These are phyloP conservation scores for Apiotrichum mycotoxinovorans DNA, from an alignment of 1,284 basidiomycete genomes.

Conservation along the genomic window DNA sequence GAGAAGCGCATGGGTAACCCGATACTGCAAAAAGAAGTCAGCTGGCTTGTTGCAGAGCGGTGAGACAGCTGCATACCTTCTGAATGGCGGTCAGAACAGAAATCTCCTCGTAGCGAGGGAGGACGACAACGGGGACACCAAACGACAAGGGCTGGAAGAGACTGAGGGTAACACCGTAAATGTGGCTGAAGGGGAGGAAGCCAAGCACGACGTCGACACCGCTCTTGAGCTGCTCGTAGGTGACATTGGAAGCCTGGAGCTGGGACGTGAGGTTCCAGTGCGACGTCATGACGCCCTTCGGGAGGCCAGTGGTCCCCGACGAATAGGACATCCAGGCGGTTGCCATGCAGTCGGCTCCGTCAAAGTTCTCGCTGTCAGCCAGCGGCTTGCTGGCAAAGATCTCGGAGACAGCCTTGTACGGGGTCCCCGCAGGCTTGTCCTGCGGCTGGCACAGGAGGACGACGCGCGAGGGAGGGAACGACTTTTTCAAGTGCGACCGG, in stretches of 20 bases:
- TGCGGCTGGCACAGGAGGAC: slow-evolving; percentile 11
- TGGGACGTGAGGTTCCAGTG: slow-evolving; percentile 61
- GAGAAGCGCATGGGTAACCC: slow-evolving; percentile 61
- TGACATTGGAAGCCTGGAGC: slow-evolving; percentile 15
- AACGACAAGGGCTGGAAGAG: slow-evolving; percentile 60
- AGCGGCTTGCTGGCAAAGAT: slow-evolving; percentile 5
- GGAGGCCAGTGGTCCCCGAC: slow-evolving; percentile 57
- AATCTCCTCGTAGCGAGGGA: slow-evolving; percentile 59
- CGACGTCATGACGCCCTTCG: slow-evolving; percentile 56
- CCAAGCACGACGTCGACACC: slow-evolving; percentile 16
- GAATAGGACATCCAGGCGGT: slow-evolving; percentile 58
- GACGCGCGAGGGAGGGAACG: slow-evolving; percentile 11
- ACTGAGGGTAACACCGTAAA: slow-evolving; percentile 49
- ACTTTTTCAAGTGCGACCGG: slow-evolving; percentile 5
- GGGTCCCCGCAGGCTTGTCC: slow-evolving; percentile 2
- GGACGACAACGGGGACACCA: slow-evolving; percentile 63
- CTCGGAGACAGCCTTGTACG: slow-evolving; percentile 11
- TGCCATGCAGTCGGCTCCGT: background rate
- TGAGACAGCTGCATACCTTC: slow-evolving; percentile 50
- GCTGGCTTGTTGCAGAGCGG: background rate
- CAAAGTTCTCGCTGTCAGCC: slow-evolving; percentile 6
- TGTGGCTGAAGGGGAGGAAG: slow-evolving; percentile 19
- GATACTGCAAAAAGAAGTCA: slow-evolving; percentile 57
- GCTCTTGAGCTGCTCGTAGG: slow-evolving; percentile 7
- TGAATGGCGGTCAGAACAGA: slow-evolving; percentile 66